phyloP scores from a whole-genome alignment of 2,329 filamentous ascomycete genomes.

The Epichloe festucae region DNA sequence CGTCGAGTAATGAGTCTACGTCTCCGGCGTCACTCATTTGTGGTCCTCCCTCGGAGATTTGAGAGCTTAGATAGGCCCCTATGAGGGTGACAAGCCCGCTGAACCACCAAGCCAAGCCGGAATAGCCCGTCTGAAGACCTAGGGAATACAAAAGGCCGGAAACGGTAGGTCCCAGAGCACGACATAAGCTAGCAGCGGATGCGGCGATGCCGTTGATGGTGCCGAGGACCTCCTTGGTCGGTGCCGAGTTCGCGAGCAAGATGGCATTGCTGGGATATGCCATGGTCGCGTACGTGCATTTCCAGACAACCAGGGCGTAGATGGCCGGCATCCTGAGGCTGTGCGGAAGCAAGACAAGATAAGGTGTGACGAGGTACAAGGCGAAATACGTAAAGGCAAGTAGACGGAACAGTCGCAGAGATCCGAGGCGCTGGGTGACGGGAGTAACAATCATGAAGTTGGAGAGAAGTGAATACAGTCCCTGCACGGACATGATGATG shows the following conservation, averaged over 20 bases:
- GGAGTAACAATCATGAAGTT: slow-evolving; percentile 76
- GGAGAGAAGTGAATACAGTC: slow-evolving; percentile 76
- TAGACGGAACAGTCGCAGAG: slow-evolving; percentile 68
- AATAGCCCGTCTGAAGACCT: slow-evolving; percentile 69
- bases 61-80: slow-evolving; percentile 63
- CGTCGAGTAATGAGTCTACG: slow-evolving; percentile 24
- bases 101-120: slow-evolving; percentile 88
- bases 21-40: slow-evolving; percentile 28
- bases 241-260: slow-evolving; percentile 76
- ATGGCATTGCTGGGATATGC: slow-evolving; percentile 86
- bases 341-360: slow-evolving; percentile 72
- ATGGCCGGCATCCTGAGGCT: slow-evolving; percentile 59
- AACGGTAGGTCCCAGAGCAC: slow-evolving; percentile 78
- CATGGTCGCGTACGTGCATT: slow-evolving; percentile 84
- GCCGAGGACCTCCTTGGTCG: slow-evolving; percentile 71
- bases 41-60: slow-evolving; percentile 53
- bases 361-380: slow-evolving; percentile 78
- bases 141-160: slow-evolving; percentile 75
- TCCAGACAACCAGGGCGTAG: slow-evolving; percentile 70
- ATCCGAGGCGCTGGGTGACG: slow-evolving; percentile 61
- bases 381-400: slow-evolving; percentile 74
- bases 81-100: slow-evolving; percentile 62
- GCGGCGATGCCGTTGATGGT: slow-evolving; percentile 88
- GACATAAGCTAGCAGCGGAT: slow-evolving; percentile 77
- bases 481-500: slow-evolving; percentile 77